Evolutionary conservation across 2,329 filamentous ascomycete genomes (phyloP), one percentile per base, ranked within the genome.

Genomic region (Trichoderma polysporum): DNA sequence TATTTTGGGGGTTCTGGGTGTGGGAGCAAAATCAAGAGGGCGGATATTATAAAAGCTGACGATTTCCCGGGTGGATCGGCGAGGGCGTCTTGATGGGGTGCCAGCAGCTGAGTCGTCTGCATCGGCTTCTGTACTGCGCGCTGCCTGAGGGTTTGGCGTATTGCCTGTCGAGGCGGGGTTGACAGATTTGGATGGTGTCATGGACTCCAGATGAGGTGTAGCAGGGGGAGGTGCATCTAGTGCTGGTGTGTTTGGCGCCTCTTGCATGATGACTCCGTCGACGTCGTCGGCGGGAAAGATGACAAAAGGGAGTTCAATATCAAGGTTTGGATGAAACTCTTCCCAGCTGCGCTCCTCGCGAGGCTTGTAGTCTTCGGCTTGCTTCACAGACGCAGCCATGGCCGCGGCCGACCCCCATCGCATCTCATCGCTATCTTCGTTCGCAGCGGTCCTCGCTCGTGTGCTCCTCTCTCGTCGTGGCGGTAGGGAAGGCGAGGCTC

Each of bases 261-360:
- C 77, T 62, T 73, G 80, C 3, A 83, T 80, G 49, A 88, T 83
- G 49, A 63, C n/a, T 22, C 93, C 92, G 76, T 98, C 94, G 7
- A 98, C 90, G 71, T 97, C 92, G 69, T 95, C 90, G 2, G 93
- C 89, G 57, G 86, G 88, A 75, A 94, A 94, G 2, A 97, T 84
- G 71, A 90, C 88, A 70, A 97, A 90, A 4, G 86, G 87, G 13
- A 86, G 86, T 66, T 97, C 93, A 57, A 97, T 93, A 80, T 98
- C 94, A 61, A 99, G 86, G 73, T 97, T 92, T 0, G 93, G 93
- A 78, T 99, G 95, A 71, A 98, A 98, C 77, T 99, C 95, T 75
- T 97, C 94, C 93, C 94, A 99, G 61, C 93, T 92, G 69, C 94
- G 89, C 81, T 99, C 95, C 80, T 99, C 95, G 74, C 95, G 87